Evolutionary conservation across 1,284 basidiomycete genomes (phyloP), one percentile per base, ranked within the genome.

Genomic region (Ustilago bromivora): DNA sequence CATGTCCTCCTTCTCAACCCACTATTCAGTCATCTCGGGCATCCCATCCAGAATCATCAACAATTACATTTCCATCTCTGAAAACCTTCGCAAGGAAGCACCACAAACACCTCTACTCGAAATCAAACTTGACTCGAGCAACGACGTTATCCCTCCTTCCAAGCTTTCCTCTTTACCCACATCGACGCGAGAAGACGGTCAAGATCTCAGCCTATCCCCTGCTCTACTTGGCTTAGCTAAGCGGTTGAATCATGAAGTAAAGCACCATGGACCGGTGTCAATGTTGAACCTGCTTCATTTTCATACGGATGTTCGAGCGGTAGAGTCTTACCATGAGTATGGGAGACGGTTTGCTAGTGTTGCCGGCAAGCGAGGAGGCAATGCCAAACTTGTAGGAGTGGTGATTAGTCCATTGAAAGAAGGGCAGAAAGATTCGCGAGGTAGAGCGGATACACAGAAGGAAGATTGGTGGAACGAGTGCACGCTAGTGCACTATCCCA

Each of bases 201-300:
- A 78, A 65, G 65, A 80, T 32, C 61, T 80, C 0, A 67, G 67
- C 43, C 61, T 80, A 2, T 75, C 68, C 10, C 63, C 69, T 17
- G 68, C 66, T 0, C 67, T 80, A 2, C 67, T 78, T 10, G 35
- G 38, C 5, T 52, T 80, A 6, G 76, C 71, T 4, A 63, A 64
- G n/a, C 54, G 49, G 13, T 53, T 80, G 23, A 72, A 72, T 17
- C 54, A 57, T 36, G 34, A 52, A 8, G 66, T 56, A 8, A 38
- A 59, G 4, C 54, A 70, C 49, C 38, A 68, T 13, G 66, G 69
- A 1, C 62, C 76, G 7, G 75, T 80, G 7, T 71, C 68, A 3
- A 80, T 80, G 78, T 68, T 80, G 57, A 80, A 80, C 54, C 52
- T 80, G 41, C 61, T 80, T 3, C 71, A 75, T 28, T 80, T 80